Conservation (phyloP, 2,329 filamentous ascomycete species). For the Emmonsiellopsis sp. region DNA sequence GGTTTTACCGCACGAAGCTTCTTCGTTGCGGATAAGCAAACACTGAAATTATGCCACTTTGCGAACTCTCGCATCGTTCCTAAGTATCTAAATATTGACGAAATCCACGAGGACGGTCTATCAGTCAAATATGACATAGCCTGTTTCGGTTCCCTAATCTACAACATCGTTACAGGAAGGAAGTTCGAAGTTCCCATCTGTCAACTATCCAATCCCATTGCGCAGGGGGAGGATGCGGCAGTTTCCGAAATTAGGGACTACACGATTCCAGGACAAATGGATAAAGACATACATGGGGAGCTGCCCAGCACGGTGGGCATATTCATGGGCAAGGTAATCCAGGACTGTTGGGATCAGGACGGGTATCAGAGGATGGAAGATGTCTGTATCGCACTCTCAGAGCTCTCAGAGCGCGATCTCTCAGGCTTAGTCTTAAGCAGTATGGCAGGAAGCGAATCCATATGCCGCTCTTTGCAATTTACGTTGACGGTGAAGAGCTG, state of each 20-base stretch:
- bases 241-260: not conserved
- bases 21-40: not conserved
- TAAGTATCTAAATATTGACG: slow-evolving; percentile 1
- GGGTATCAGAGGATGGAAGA: not conserved
- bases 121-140: slow-evolving; percentile 3
- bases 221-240: not conserved
- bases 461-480: not conserved
- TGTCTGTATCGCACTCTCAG: not conserved
- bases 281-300: not conserved
- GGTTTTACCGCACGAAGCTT: not conserved
- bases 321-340: slow-evolving; percentile 3
- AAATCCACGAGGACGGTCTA: not conserved
- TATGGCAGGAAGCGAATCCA: not conserved
- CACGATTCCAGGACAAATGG: not conserved
- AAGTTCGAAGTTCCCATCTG: not conserved
- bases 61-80: not conserved
- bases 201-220: not conserved
- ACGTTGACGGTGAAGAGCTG: not conserved
- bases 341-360: not conserved
- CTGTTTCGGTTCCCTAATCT: slow-evolving; percentile 3
- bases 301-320: not conserved
- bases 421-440: not conserved
- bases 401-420: not conserved
- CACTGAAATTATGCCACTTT: slow-evolving; percentile 1
- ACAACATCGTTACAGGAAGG: not conserved